A percentile compares a stretch with the other conserved stretches of the same genome.
phyloP scores from a whole-genome alignment of 2,329 filamentous ascomycete genomes.

The Penicillium sp. region DNA sequence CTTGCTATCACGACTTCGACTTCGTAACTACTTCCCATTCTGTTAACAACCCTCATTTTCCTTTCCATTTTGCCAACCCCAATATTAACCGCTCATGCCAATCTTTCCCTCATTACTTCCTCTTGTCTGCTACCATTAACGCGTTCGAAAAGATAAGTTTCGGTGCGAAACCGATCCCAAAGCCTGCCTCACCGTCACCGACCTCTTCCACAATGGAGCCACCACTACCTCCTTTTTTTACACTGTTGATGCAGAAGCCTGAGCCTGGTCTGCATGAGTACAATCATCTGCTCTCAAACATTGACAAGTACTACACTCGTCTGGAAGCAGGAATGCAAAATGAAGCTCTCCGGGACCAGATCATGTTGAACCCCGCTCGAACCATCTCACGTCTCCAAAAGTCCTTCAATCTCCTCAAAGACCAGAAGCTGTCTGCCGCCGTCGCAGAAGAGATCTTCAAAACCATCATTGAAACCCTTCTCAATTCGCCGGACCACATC shows the following conservation, averaged over 20 bases:
- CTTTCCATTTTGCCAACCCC: not conserved
- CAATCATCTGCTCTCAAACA: slow-evolving; percentile 4
- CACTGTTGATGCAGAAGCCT: slow-evolving; percentile 1
- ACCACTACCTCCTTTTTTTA: slow-evolving; percentile 1
- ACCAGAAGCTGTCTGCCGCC: not conserved
- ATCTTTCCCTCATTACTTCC: not conserved
- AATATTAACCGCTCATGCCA: not conserved
- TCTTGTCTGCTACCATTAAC: not conserved
- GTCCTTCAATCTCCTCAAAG: slow-evolving; percentile 7
- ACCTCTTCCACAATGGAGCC: slow-evolving; percentile 1
- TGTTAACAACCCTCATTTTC: not conserved
- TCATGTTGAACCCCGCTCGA: slow-evolving; percentile 6
- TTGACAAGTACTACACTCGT: slow-evolving; percentile 9
- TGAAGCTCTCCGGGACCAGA: slow-evolving; percentile 3
- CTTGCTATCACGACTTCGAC: not conserved
- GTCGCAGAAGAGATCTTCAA: slow-evolving; percentile 9
- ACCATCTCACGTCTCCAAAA: slow-evolving; percentile 10
- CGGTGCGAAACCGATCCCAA: not conserved
- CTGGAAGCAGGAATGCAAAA: slow-evolving; percentile 5
- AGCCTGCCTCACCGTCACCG: not conserved
- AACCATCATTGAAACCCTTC: slow-evolving; percentile 4
- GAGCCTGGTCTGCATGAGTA: slow-evolving; percentile 10
- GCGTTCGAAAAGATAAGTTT: not conserved
- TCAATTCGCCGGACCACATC: slow-evolving; percentile 2
- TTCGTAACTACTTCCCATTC: not conserved